Evolutionary conservation across 257 asterid genomes (phyloP), one percentile per base, ranked within the genome.

Genomic region (Prunella vulgaris): DNA sequence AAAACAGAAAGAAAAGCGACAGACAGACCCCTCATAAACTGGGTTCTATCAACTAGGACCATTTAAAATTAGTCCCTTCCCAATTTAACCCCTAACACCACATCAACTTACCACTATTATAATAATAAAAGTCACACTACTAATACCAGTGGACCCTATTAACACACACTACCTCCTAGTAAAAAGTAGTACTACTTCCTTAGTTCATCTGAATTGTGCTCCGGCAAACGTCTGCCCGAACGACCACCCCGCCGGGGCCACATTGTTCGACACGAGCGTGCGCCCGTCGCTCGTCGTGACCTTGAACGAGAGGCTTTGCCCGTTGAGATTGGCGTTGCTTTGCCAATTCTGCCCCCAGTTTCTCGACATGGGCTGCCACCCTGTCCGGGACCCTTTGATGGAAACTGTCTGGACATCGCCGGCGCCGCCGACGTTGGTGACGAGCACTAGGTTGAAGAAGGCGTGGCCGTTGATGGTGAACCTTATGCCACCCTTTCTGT

Each of bases 321-420:
- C 94, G 73, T 88, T 76, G 37, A 90, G 92, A n/a, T 84, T 48
- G 0, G 75, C 24, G 76, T 88, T 90, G 88, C 78, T 90, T 58
- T 90, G 95, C 97, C 97, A 90, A 37, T 90, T 90, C 18, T 88
- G 93, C 0, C 97, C 97, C 97, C 95, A 90, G 78, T 90, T 90
- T 71, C 95, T 79, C 2, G 95, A 82, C 97, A 90, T 82, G 0
- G 83, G 74, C 30, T 88, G 96, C 97, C 97, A 90, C 2, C 79
- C 81, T 0, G 94, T 82, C 46, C 87, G 69, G 1, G 97, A 88
- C 2, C 97, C 97, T 51, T 90, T 90, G 81, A 90, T 67, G 8
- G 86, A 81, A 2, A 86, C 92, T 0, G 92, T 3, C 10, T 82
- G 92, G 12, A 86, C 96, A 56, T 90, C 97, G 8, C 96, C 97